Percentiles rank a stretch among this genome's conserved stretches.
Conservation (phyloP, 257 asterid species). For the Henckelia pumila region DNA sequence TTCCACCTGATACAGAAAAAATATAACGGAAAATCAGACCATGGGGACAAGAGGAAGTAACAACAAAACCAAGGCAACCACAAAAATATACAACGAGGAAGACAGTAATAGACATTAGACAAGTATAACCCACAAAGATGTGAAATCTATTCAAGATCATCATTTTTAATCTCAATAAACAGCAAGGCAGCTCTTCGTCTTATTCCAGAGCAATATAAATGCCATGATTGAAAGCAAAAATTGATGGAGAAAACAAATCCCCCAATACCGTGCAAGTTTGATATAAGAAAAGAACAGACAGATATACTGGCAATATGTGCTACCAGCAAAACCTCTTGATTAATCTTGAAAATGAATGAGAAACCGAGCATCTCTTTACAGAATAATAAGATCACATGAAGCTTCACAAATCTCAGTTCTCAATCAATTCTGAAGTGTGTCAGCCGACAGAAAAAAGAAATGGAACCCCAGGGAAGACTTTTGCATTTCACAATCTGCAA, state of each 20-base stretch:
- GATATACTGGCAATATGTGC: conserved; percentile 7
- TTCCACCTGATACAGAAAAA: conserved; percentile 49
- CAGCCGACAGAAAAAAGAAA: conserved; percentile 4
- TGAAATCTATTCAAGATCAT: background rate
- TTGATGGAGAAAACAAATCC: too few relatives aligned
- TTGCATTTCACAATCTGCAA: background rate
- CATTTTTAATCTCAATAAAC: conserved; percentile 1
- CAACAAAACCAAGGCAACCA: background rate
- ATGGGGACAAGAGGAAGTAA: background rate
- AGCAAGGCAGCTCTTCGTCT: background rate
- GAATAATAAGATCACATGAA: background rate
- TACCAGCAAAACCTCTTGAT: background rate
- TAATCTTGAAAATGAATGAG: conserved; percentile 11
- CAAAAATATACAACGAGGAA: background rate
- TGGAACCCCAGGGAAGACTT: background rate
- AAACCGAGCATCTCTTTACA: background rate
- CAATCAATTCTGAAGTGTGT: too few relatives aligned
- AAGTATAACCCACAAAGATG: background rate
- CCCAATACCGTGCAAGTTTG: background rate
- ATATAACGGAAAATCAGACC: conserved; percentile 23
- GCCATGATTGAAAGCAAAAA: background rate
- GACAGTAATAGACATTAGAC: background rate
- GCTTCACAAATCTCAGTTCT: too few relatives aligned
- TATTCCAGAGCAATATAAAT: background rate
- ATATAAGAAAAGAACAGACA: background rate